Evolutionary conservation across 2,329 filamentous ascomycete genomes (phyloP).

Genomic region (Chrysosporium queenslandicum): DNA sequence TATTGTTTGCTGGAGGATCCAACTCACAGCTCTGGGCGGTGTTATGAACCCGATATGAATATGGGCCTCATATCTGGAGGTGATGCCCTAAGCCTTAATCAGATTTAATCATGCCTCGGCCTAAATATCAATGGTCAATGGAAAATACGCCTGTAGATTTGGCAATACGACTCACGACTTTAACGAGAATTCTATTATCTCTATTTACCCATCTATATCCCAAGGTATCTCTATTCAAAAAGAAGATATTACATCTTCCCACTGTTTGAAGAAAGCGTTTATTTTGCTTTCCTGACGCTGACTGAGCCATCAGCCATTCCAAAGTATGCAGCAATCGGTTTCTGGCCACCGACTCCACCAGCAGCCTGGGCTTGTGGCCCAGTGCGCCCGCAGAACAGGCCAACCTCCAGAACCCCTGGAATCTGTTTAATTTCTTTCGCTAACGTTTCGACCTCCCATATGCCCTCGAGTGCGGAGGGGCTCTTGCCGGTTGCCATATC

Average conservation of each 20-base stretch:
- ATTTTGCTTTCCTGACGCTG: constrained; percentile 41
- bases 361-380: constrained; percentile 57
- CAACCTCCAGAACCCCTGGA: constrained; percentile 81
- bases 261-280: background rate
- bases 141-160: too few species aligned
- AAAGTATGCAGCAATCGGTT: constrained; percentile 90
- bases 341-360: constrained; percentile 63
- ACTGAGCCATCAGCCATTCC: constrained; percentile 71
- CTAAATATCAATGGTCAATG: too few species aligned
- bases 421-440: constrained; percentile 67
- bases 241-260: background rate
- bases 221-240: background rate
- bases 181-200: too few species aligned
- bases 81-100: too few species aligned
- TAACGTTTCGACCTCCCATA: constrained; percentile 71
- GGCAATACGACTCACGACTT: too few species aligned
- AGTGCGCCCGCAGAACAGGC: constrained; percentile 75
- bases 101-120: too few species aligned
- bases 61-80: too few species aligned
- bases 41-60: too few species aligned
- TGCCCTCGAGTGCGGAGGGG: constrained; percentile 51
- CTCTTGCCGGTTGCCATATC: constrained; percentile 43
- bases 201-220: background rate
- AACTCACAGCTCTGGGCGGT: too few species aligned
- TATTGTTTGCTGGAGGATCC: too few species aligned